A percentile compares a stretch with the other conserved stretches of the same genome.
phyloP scores from a whole-genome alignment of 129 eudicot species.

The Chrysanthemum seticuspe region DNA sequence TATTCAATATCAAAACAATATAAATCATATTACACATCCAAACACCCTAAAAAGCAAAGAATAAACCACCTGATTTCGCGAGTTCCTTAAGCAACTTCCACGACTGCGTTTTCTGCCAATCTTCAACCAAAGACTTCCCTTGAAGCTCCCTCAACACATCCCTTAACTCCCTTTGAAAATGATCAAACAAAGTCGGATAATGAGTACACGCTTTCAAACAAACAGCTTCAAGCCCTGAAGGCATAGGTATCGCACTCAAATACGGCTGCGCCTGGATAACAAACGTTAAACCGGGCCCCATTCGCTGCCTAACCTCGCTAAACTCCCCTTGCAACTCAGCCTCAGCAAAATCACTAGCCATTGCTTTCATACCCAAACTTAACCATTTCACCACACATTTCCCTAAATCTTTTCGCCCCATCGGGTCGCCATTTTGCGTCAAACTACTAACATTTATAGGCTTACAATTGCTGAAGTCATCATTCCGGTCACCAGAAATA shows the following conservation, averaged over 20 bases:
- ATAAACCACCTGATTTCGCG: conserved; percentile 64
- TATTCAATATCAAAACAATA: not conserved
- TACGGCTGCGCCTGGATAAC: conserved; percentile 92
- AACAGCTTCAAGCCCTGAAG: conserved; percentile 67
- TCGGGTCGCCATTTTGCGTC: conserved; percentile 74
- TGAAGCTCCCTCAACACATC: conserved; percentile 66
- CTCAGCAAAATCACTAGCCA: conserved; percentile 73
- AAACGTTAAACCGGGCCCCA: conserved; percentile 92
- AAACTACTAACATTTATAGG: conserved; percentile 39
- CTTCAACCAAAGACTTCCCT: conserved; percentile 28
- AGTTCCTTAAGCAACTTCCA: conserved; percentile 89
- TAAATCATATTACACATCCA: not conserved
- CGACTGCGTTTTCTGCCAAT: conserved; percentile 73
- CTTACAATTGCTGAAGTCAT: conserved; percentile 3
- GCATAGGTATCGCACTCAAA: conserved; percentile 85
- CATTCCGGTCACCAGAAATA: not conserved
- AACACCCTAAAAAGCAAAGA: not conserved
- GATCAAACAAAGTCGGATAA: conserved; percentile 87
- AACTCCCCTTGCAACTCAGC: conserved; percentile 87
- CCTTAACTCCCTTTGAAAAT: conserved; percentile 89
- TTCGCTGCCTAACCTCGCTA: conserved; percentile 55
- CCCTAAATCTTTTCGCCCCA: conserved; percentile 81
- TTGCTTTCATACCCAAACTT: conserved; percentile 81
- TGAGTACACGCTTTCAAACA: conserved; percentile 92
- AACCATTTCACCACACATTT: conserved; percentile 77